Base-by-base conservation (phyloP, 331 rosid genomes). In the Quercus lobata region DNA sequence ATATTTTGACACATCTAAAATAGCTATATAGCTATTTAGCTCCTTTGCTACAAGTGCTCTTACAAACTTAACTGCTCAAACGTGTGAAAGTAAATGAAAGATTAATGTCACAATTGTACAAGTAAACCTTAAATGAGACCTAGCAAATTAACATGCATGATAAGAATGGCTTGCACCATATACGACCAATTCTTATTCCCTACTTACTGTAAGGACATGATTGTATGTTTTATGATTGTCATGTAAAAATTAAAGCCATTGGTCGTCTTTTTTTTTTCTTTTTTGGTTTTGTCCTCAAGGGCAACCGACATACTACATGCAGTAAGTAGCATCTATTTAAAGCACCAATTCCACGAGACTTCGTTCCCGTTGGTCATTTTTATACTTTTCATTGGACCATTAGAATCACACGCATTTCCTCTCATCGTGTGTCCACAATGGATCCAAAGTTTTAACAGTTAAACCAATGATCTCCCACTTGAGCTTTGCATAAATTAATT, bases 51-150 rank as follows among this genome's bases (percentile, higher is more conserved):
- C 2, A 25, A 25, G 27, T 25, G 27, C 2, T 25, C 53, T 44
- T 10, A 46, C 16, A 46, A 46, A 46, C 53, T 46, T 12, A 46
- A 14, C 17, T 12, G 54, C 17, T 46, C 54, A 46, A 46, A 46
- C 1, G 17, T 49, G 4, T 49, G 54, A 12, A 49, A 12, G 54
- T 49, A 49, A 49, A 12, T 10, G 17, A 15, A 60, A 24, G 29
- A 24, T 9, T 60, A 24, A 60, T 60, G 30, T 60, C 32, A 60
- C 18, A 24, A 60, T 60, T 49, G 12, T 7, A 14, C 25, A 22
- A 21, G 0, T 44, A 74, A 80, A 68, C 71, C 54, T 74, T 34
- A 74, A 68, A 58, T 46, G 71, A 80, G 76, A 66, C 44, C 75
- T 57, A 41, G 46, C 11, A 41, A 8, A 41, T 41, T 41, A 56